Conservation (phyloP, 1,284 basidiomycete genomes). For the Melampsora americana region DNA sequence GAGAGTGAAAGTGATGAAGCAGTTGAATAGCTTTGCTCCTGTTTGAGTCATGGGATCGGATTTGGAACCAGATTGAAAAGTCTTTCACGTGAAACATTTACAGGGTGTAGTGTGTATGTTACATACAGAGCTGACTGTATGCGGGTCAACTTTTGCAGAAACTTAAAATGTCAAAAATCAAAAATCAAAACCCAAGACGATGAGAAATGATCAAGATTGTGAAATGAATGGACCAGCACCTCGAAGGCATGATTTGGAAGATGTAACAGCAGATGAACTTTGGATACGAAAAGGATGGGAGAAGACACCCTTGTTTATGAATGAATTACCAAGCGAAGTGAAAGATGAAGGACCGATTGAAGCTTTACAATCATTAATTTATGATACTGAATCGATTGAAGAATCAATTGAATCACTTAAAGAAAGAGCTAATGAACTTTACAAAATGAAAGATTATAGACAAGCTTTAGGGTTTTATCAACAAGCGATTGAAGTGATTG, state of each 20-base stretch:
- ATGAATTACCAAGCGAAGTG: conserved; percentile 8
- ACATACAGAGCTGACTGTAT: too few species aligned
- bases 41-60: too few species aligned
- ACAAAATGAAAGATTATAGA: conserved; percentile 7
- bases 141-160: too few species aligned
- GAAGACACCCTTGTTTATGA: conserved; percentile 32
- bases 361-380: conserved; percentile 36
- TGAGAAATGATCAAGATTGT: too few species aligned
- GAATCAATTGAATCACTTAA: conserved; percentile 29
- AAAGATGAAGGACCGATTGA: conserved; percentile 9
- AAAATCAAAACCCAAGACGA: not conserved
- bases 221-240: not conserved
- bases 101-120: too few species aligned
- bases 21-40: too few species aligned
- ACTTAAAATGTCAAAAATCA: not conserved
- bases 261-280: conserved; percentile 7
- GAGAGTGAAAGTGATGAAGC: too few species aligned
- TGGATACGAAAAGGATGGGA: conserved; percentile 29
- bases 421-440: conserved; percentile 33
- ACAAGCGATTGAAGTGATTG: conserved; percentile 30
- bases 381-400: conserved; percentile 12
- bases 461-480: conserved; percentile 38
- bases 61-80: too few species aligned
- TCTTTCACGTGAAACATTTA: too few species aligned
- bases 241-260: conserved; percentile 1